A percentile compares a stretch with the other conserved stretches of the same genome.
phyloP scores from a whole-genome alignment of 495 filamentous ascomycete genomes.

The Haplographium delicatum region DNA sequence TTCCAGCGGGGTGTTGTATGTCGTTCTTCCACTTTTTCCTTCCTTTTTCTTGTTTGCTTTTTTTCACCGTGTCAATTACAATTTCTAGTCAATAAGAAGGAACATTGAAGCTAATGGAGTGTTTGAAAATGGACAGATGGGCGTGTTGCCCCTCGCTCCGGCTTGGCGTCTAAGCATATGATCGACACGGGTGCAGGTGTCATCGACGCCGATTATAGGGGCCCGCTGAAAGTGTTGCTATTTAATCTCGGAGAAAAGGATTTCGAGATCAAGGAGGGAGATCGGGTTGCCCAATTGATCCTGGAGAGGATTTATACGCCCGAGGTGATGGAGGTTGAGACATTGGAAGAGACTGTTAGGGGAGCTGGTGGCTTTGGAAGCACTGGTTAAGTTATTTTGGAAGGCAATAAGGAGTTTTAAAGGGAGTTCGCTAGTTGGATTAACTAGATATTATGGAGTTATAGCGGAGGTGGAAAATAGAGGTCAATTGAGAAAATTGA shows the following conservation, averaged over 20 bases:
- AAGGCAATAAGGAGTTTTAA: not conserved
- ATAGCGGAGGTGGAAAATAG: slow-evolving; percentile 14
- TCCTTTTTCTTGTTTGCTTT: not conserved
- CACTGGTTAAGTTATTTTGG: slow-evolving; percentile 51
- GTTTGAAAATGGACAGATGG: slow-evolving; percentile 57
- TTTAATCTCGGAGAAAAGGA: slow-evolving; percentile 87
- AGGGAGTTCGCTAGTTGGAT: too few species aligned
- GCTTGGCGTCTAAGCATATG: slow-evolving; percentile 86
- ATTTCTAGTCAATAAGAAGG: not conserved
- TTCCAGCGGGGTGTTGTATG: slow-evolving; percentile 82
- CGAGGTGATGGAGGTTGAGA: slow-evolving; percentile 78
- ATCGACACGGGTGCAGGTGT: slow-evolving; percentile 95
- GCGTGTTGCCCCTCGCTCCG: slow-evolving; percentile 84
- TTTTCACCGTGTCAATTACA: not conserved
- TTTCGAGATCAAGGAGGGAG: slow-evolving; percentile 77
- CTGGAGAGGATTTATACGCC: slow-evolving; percentile 92
- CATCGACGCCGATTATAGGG: slow-evolving; percentile 95
- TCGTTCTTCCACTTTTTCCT: slow-evolving; percentile 16
- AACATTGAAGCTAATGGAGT: not conserved
- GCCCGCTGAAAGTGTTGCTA: slow-evolving; percentile 85
- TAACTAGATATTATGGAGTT: slow-evolving; percentile 17
- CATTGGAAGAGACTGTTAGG: slow-evolving; percentile 84
- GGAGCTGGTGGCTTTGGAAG: slow-evolving; percentile 93
- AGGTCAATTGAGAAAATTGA: not conserved
- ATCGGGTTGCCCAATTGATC: slow-evolving; percentile 89